Evolutionary conservation across 371 early-diverging fungal species (phyloP).

Genomic region (Enterospora canceri): DNA sequence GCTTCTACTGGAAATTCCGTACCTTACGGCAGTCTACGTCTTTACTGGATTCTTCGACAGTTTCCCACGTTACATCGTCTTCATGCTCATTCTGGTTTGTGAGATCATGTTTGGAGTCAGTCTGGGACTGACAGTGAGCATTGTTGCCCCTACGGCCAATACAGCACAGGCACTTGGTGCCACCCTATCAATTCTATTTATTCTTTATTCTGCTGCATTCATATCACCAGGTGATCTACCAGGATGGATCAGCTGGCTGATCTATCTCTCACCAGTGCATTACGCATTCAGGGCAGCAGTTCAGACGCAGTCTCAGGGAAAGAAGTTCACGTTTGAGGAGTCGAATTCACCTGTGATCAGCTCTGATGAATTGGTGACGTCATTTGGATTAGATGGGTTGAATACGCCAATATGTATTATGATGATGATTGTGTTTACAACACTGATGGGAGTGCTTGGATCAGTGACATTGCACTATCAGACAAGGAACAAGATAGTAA

Average conservation of each 20-base stretch:
- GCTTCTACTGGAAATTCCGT: conserved; percentile 34
- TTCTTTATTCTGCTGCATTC: conserved; percentile 58
- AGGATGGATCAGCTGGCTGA: conserved; percentile 57
- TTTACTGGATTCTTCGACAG: conserved; percentile 52
- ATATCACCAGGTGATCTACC: conserved; percentile 55
- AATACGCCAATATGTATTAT: background rate
- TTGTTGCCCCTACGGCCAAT: conserved; percentile 52
- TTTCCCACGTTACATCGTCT: conserved; percentile 49
- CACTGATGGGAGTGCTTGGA: conserved; percentile 12
- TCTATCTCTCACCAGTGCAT: conserved; percentile 53
- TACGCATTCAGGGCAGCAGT: conserved; percentile 50
- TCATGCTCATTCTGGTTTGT: conserved; percentile 44
- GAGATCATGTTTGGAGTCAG: conserved; percentile 43
- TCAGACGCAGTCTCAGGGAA: conserved; percentile 27
- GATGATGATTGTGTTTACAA: conserved; percentile 3
- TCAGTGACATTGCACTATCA: conserved; percentile 13
- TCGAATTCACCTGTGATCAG: background rate
- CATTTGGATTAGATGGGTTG: conserved; percentile 11
- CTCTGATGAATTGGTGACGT: conserved; percentile 17
- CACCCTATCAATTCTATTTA: conserved; percentile 55
- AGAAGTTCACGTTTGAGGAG: conserved; percentile 2
- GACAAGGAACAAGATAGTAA: conserved; percentile 23
- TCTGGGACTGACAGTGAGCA: conserved; percentile 56
- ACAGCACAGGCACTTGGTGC: conserved; percentile 58
- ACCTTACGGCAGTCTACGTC: conserved; percentile 54